A percentile compares a stretch with the other conserved stretches of the same genome.
These are phyloP conservation scores for Pyrenula aspistea DNA, from an alignment of 495 filamentous ascomycete genomes.

Conservation along the genomic window DNA sequence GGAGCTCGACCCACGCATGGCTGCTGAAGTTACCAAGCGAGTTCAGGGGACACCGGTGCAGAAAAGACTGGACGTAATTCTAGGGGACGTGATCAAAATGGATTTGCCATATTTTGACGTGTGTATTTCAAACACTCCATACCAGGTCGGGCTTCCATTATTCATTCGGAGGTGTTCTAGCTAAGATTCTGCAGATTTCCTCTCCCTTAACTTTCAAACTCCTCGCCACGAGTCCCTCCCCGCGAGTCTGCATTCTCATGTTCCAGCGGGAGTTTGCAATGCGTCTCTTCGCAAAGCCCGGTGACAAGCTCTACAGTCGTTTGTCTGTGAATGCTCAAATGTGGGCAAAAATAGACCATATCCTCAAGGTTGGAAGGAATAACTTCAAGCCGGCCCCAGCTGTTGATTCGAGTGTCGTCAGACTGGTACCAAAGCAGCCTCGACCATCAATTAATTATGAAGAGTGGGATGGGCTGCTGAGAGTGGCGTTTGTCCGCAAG, in stretches of 20 bases:
- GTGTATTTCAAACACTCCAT: slow-evolving; percentile 89
- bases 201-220: slow-evolving; percentile 85
- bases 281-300: slow-evolving; percentile 62
- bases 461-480: slow-evolving; percentile 84
- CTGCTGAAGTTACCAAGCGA: slow-evolving; percentile 88
- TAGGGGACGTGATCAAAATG: slow-evolving; percentile 91
- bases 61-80: slow-evolving; percentile 68
- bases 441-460: slow-evolving; percentile 80
- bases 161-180: not conserved
- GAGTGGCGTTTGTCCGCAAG: slow-evolving; percentile 70
- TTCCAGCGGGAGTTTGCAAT: slow-evolving; percentile 69
- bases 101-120: slow-evolving; percentile 81
- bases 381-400: slow-evolving; percentile 91
- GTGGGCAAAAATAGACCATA: slow-evolving; percentile 77
- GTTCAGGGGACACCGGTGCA: slow-evolving; percentile 75
- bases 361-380: slow-evolving; percentile 86
- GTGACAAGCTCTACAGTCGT: slow-evolving; percentile 75
- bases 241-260: slow-evolving; percentile 77
- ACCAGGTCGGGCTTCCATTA: slow-evolving; percentile 39
- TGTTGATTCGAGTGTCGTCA: slow-evolving; percentile 76
- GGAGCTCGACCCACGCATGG: slow-evolving; percentile 93
- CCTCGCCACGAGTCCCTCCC: slow-evolving; percentile 62
- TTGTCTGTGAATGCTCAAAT: slow-evolving; percentile 89
- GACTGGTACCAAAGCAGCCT: slow-evolving; percentile 67
- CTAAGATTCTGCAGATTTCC: slow-evolving; percentile 50